A percentile compares a stretch with the other conserved stretches of the same genome.
These are phyloP conservation scores for Blastobotrys malaysiensis DNA, from an alignment of 1,139 yeast genomes.

Conservation along the genomic window DNA sequence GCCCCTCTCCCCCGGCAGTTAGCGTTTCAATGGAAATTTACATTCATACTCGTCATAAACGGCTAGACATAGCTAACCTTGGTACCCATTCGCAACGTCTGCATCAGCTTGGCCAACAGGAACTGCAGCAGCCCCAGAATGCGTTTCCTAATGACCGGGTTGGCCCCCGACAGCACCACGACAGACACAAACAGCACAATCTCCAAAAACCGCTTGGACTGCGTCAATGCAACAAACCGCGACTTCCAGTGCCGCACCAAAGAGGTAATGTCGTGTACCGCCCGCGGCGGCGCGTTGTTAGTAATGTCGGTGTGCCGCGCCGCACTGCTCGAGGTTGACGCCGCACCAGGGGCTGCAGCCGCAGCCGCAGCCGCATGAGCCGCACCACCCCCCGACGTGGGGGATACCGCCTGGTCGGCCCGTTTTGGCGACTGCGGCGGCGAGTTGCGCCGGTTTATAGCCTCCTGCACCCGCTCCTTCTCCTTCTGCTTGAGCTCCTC, in stretches of 20 bases:
- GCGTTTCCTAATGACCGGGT: constrained; percentile 16
- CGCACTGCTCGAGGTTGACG: neutral
- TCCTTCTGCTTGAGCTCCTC: constrained; percentile 6
- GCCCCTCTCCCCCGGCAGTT: no score
- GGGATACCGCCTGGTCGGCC: neutral
- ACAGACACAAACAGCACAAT: constrained; percentile 16
- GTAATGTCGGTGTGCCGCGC: neutral
- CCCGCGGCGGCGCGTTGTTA: neutral
- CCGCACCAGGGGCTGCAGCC: no score
- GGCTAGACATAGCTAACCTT: constrained; percentile 24
- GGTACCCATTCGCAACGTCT: constrained; percentile 24
- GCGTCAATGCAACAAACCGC: constrained; percentile 8
- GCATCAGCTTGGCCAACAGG: constrained; percentile 18
- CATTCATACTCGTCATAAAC: constrained; percentile 1
- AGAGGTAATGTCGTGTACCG: constrained; percentile 5
- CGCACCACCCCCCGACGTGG: neutral
- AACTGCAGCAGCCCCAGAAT: constrained; percentile 9
- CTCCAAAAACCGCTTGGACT: constrained; percentile 9
- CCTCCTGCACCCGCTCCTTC: constrained; percentile 12
- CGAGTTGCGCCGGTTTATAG: constrained; percentile 5
- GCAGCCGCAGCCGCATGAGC: neutral
- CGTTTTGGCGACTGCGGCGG: neutral
- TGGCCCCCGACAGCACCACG: constrained; percentile 18
- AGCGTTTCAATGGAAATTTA: neutral
- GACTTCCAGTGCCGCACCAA: constrained; percentile 13